Evolutionary conservation across 2,329 filamentous ascomycete species (phyloP).

Genomic region (Parastagonospora avenae): DNA sequence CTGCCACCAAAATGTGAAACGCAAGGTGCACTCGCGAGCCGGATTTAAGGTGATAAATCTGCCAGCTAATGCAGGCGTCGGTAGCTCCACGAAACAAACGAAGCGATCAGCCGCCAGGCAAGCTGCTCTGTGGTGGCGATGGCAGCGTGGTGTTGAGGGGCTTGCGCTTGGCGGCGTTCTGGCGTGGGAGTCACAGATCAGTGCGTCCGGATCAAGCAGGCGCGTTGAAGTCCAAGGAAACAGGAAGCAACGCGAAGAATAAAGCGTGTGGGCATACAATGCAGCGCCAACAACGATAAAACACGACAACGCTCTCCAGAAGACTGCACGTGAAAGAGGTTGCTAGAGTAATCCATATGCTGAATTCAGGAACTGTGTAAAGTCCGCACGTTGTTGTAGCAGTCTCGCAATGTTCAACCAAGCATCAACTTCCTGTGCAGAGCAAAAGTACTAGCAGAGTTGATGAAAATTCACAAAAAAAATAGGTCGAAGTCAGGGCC

Average conservation of each 20-base stretch:
- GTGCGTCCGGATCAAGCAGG: too few relatives aligned
- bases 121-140: conserved; percentile 27
- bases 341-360: too few relatives aligned
- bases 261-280: too few relatives aligned
- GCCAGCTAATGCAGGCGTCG: conserved; percentile 22
- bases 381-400: too few relatives aligned
- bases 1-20: neutral
- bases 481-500: conserved; percentile 15
- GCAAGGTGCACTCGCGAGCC: conserved; percentile 8
- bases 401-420: too few relatives aligned
- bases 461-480: conserved; percentile 2
- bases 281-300: too few relatives aligned
- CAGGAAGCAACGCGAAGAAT: neutral
- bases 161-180: conserved; percentile 6
- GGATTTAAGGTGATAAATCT: conserved; percentile 7
- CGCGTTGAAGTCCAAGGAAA: neutral
- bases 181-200: too few relatives aligned
- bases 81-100: conserved; percentile 22
- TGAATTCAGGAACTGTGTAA: too few relatives aligned
- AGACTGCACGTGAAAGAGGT: too few relatives aligned
- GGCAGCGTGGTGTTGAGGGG: conserved; percentile 40
- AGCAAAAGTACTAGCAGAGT: too few relatives aligned
- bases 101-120: conserved; percentile 21
- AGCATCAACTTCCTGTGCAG: neutral
- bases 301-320: too few relatives aligned